These are phyloP conservation scores for Elymus sibiricus DNA, from an alignment of 176 grass and related monocot species.

Conservation along the genomic window DNA sequence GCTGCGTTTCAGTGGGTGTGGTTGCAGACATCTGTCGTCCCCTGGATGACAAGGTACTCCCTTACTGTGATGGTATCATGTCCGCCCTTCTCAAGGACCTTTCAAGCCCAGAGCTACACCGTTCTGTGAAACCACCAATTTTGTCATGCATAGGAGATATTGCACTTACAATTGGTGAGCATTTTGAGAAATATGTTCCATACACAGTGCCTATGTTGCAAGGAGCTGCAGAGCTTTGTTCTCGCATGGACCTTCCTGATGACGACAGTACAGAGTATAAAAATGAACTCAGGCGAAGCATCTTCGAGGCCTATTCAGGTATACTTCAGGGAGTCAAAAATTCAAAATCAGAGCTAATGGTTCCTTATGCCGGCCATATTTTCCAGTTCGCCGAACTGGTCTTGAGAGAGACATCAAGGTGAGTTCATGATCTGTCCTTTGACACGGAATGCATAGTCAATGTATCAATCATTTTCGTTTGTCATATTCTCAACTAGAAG, in stretches of 20 bases:
- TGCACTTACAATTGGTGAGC: constrained; percentile 64
- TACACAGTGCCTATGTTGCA: constrained; percentile 59
- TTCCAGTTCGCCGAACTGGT: constrained; percentile 62
- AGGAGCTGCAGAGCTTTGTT: constrained; percentile 54
- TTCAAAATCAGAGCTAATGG: constrained; percentile 59
- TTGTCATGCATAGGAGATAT: constrained; percentile 75
- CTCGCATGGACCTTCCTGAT: constrained; percentile 38
- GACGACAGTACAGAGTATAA: constrained; percentile 61
- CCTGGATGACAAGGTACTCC: constrained; percentile 51
- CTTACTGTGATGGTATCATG: constrained; percentile 63
- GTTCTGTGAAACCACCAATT: constrained; percentile 67
- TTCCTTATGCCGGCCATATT: constrained; percentile 54
- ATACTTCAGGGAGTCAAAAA: constrained; percentile 69
- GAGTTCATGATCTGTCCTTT: background rate
- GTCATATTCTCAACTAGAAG: background rate
- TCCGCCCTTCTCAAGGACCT: constrained; percentile 51
- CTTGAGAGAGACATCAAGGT: constrained; percentile 60
- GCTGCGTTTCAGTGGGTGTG: constrained; percentile 55
- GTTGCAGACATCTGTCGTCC: constrained; percentile 57
- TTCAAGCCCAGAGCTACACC: constrained; percentile 42
- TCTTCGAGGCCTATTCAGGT: constrained; percentile 77
- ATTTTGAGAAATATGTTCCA: constrained; percentile 68
- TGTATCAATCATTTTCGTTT: constrained; percentile 3
- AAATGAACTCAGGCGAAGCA: constrained; percentile 54
- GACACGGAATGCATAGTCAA: background rate